Evolutionary conservation across 1,284 basidiomycete species (phyloP), one percentile per base, ranked within the genome.

Genomic region (Ceraceosorus bombacis): DNA sequence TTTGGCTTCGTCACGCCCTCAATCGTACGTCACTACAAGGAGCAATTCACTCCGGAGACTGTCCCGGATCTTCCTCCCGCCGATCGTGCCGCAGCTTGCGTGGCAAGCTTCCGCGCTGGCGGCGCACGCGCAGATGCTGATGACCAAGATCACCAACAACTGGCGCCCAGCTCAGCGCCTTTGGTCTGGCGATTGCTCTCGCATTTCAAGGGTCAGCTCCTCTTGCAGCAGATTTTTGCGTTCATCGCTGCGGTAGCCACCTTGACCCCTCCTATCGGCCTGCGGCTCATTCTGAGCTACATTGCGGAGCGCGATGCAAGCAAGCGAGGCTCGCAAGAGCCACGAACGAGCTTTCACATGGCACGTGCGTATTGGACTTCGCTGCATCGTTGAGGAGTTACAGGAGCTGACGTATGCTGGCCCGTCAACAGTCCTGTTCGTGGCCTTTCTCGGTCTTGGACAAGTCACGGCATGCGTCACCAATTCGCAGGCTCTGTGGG

Each of bases 51-150:
- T 6, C 66, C 81, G 46, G 68, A 76, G 9, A 78, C 80, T 40
- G 78, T 82, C 5, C 82, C 82, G 0, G 80, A 81, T 17, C 72
- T 83, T 2, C 73, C 81, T 6, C 79, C 82, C 39, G 81, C 81
- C 61, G 81, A 83, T 68, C 77, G 79, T 27, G 76, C 82, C 0
- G 80, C 82, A 1, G 64, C 69, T 6, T 70, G 73, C n/a, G 70
- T 74, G 15, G 67, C 74, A 49, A 63, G 60, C 43, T 74, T 73
- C 69, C 64, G 75, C 17, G 66, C 72, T n/a, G 59, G 62, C 41
- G 43, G 52, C 51, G 5, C 12, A 1, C 9, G 40, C 9, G 49
- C n/a, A 13, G 48, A 9, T n/a, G 41, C 40, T 41, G 50, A 43
- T 41, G 53, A 39, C 13, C 40, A 54, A 4, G 41, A 27, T 10